Evolutionary conservation across 2,329 filamentous ascomycete species (phyloP), one percentile per base, ranked within the genome.

Genomic region (Claviceps citrina): DNA sequence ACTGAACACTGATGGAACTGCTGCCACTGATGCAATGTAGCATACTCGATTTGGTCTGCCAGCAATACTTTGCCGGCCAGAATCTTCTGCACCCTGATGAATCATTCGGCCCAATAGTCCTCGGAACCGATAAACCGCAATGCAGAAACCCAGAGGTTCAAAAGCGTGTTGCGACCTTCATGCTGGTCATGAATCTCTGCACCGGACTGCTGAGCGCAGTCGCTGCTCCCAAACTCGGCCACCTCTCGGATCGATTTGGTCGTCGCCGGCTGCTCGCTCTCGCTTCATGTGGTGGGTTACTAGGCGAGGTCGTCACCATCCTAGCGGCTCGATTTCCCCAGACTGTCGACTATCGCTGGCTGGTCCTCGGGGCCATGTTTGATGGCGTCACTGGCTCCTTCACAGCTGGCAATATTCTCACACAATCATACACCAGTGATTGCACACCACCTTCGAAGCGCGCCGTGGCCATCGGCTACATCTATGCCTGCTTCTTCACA

Each of bases 301-400:
- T 78, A 1, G 75, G 70, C 37, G 91, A 96, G 57, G 57, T 81
- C 31, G 68, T 93, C 44, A 85, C 81, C 5, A 83, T 94, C 42
- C 55, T 91, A 4, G 78, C 85, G 2, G 86, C 79, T 19, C 80
- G 71, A 45, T 86, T 75, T 49, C 81, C 86, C 0, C 76, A 86
- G 9, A 62, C 61, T 0, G 63, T 94, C 38, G 71, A 80, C 45
- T 84, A 93, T 51, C 78, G 81, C 41, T 82, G 84, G 73, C 64
- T 98, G 18, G 63, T 96, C 5, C 57, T 89, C 1, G 84, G 84
- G 8, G 74, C 78, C 27, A 66, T 83, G 8, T 67, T 87, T 34
- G 91, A 98, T 54, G 91, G 91, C 4, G 54, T 94, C 5, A 78
- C 78, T 8, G 91, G 91, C 7, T 94, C 87, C 1, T 94, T 95